These are phyloP conservation scores for Leersia perrieri DNA, from an alignment of 176 grass and related monocot species.

Conservation along the genomic window DNA sequence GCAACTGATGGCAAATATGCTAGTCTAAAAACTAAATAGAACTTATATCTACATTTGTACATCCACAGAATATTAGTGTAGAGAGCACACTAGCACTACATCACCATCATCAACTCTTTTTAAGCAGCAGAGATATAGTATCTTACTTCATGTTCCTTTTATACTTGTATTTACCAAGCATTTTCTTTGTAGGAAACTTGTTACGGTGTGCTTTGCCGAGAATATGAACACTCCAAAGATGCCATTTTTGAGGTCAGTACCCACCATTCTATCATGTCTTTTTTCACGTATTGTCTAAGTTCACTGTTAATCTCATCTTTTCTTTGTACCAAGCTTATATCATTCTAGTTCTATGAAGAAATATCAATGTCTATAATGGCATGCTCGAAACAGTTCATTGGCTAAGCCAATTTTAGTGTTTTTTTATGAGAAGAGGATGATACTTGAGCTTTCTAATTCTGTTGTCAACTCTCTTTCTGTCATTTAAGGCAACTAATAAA, in stretches of 20 bases:
- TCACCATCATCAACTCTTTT: background rate
- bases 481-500: background rate
- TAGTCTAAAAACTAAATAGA: background rate
- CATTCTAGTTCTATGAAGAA: background rate
- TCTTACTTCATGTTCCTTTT: conserved; percentile 20
- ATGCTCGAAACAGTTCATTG: background rate
- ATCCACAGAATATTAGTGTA: background rate
- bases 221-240: conserved; percentile 87
- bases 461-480: background rate
- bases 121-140: background rate
- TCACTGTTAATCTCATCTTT: background rate
- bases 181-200: conserved; percentile 71
- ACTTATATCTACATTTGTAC: background rate
- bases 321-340: background rate
- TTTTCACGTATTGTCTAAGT: conserved; percentile 26
- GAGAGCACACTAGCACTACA: no score
- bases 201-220: conserved; percentile 62
- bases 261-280: conserved; percentile 21
- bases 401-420: background rate
- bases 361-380: conserved; percentile 25
- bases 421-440: no score
- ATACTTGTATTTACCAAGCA: conserved; percentile 24
- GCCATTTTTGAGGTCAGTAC: conserved; percentile 70
- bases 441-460: no score
- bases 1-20: background rate